phyloP scores from a whole-genome alignment of 805 yeast species.

The Ogataea ganodermae region DNA sequence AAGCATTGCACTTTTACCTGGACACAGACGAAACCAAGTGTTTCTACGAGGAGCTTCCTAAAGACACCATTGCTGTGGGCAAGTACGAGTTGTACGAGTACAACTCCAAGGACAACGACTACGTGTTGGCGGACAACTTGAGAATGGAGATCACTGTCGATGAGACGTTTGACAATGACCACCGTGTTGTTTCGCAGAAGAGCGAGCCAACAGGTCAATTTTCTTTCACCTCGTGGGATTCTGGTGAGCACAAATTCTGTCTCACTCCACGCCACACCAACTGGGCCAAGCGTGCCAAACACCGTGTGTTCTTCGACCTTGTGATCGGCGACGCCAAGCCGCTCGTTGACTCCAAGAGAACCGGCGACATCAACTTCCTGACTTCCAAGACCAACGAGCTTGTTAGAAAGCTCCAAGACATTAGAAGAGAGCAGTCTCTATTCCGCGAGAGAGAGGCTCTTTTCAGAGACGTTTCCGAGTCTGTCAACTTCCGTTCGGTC shows the following conservation, averaged over 20 bases:
- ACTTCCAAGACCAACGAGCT: conserved; percentile 59
- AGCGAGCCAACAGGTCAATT: conserved; percentile 67
- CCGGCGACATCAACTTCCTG: conserved; percentile 54
- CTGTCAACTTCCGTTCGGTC: conserved; percentile 67
- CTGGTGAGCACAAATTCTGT: conserved; percentile 81
- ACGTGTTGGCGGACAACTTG: conserved; percentile 55
- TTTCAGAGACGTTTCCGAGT: conserved; percentile 72
- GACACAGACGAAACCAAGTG: conserved; percentile 77
- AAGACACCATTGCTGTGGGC: conserved; percentile 80
- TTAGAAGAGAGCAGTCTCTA: conserved; percentile 63
- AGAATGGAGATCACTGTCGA: conserved; percentile 70
- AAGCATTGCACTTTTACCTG: conserved; percentile 76
- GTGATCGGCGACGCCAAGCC: conserved; percentile 65
- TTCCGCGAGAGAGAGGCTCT: conserved; percentile 75
- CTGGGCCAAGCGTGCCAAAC: conserved; percentile 49
- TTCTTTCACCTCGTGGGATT: conserved; percentile 69
- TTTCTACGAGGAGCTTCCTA: conserved; percentile 78
- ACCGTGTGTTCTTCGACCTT: conserved; percentile 71
- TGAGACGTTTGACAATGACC: conserved; percentile 76
- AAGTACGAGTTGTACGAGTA: conserved; percentile 69
- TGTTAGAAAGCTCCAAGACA: conserved; percentile 57
- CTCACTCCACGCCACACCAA: conserved; percentile 52
- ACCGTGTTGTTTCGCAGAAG: conserved; percentile 71
- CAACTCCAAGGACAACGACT: conserved; percentile 47
- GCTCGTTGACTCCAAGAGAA: conserved; percentile 67